These are phyloP conservation scores for Zelonia costaricensis DNA, from an alignment of 208 protist species.

Conservation along the genomic window DNA sequence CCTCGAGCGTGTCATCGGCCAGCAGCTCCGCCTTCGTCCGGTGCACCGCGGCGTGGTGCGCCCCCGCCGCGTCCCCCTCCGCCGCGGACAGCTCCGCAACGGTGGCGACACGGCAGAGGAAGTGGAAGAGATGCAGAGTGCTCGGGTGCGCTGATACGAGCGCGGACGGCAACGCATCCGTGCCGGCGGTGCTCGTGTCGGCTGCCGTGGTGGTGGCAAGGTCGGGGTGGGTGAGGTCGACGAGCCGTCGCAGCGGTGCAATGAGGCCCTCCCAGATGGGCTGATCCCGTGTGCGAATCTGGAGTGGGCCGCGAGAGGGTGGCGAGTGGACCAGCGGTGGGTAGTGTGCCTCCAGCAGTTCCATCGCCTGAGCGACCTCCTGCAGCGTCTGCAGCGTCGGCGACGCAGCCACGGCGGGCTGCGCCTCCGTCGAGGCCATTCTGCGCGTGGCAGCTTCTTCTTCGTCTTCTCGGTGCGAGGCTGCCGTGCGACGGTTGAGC, in stretches of 20 bases:
- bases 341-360: slow-evolving; percentile 10
- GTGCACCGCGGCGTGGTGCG: neutral
- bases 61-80: too few species aligned
- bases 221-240: slow-evolving; percentile 7
- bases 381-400: too few species aligned
- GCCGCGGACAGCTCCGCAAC: neutral
- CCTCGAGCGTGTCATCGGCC: slow-evolving; percentile 9
- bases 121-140: slow-evolving; percentile 1
- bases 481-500: too few species aligned
- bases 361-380: slow-evolving; percentile 3
- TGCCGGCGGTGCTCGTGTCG: too few species aligned
- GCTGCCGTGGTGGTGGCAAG: neutral
- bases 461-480: too few species aligned
- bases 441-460: too few species aligned
- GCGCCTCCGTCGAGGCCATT: too few species aligned
- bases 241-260: slow-evolving; percentile 11
- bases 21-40: slow-evolving; percentile 8
- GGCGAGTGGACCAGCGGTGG: neutral
- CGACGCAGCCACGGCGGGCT: too few species aligned
- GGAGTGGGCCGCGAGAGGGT: neutral
- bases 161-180: neutral
- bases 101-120: slow-evolving; percentile 3
- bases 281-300: neutral
- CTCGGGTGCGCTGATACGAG: neutral
- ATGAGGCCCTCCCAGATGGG: slow-evolving; percentile 13